Conservation (phyloP, 805 yeast species). For the Candida montana region DNA sequence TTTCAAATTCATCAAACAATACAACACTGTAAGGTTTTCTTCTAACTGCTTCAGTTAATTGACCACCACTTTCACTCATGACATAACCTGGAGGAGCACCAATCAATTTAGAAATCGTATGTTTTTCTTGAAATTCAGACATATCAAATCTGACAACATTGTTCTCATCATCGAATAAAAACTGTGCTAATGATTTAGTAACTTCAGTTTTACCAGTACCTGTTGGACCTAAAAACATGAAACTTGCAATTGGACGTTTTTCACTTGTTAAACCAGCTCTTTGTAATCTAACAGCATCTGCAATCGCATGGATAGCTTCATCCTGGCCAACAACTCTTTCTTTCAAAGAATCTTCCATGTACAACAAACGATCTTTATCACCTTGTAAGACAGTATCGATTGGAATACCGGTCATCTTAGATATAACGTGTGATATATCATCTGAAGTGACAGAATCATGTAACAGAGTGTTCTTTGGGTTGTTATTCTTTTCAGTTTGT, state of each 20-base stretch:
- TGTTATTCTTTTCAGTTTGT: constrained; percentile 23
- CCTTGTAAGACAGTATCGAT: constrained; percentile 87
- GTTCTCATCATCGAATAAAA: constrained; percentile 81
- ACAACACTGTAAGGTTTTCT: constrained; percentile 93
- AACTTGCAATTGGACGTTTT: constrained; percentile 92
- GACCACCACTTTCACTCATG: constrained; percentile 91
- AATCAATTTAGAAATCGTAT: constrained; percentile 81
- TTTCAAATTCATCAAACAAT: constrained; percentile 92
- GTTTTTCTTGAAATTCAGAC: constrained; percentile 97
- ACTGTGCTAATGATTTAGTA: constrained; percentile 88
- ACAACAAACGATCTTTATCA: constrained; percentile 83
- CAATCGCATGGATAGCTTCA: constrained; percentile 82
- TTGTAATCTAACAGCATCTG: constrained; percentile 93
- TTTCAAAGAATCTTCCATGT: constrained; percentile 77
- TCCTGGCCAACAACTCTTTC: constrained; percentile 91
- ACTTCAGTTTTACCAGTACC: constrained; percentile 98
- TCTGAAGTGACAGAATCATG: constrained; percentile 94
- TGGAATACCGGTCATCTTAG: constrained; percentile 95
- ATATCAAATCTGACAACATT: constrained; percentile 91
- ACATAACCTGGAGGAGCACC: constrained; percentile 99
- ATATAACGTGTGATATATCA: constrained; percentile 87
- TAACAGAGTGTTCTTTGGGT: constrained; percentile 35
- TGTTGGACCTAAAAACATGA: constrained; percentile 95
- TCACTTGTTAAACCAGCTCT: constrained; percentile 95
- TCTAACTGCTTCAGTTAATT: constrained; percentile 91